These are phyloP conservation scores for Nicotiana tabacum DNA, from an alignment of 257 asterid species.

Conservation along the genomic window DNA sequence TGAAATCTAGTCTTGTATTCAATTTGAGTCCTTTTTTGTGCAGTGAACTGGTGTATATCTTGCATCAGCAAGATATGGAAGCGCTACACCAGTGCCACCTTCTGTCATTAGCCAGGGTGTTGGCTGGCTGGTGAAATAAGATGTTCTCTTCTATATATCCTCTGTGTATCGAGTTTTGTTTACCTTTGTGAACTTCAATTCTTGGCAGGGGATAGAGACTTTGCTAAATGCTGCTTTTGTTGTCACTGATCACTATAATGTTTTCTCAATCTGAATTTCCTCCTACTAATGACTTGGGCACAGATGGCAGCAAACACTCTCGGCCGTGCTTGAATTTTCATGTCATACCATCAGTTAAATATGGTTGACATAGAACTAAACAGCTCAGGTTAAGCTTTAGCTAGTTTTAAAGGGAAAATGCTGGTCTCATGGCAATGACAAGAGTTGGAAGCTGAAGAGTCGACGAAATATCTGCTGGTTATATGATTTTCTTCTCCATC, in stretches of 20 bases:
- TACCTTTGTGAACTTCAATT: neutral
- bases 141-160: neutral
- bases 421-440: slow-evolving; percentile 71
- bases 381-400: neutral
- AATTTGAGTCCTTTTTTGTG: neutral
- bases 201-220: slow-evolving; percentile 59
- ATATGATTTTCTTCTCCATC: slow-evolving; percentile 72
- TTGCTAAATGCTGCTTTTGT: slow-evolving; percentile 63
- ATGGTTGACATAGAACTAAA: neutral
- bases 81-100: slow-evolving; percentile 87
- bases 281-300: neutral
- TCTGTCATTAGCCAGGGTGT: slow-evolving; percentile 72
- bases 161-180: neutral
- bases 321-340: neutral
- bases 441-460: slow-evolving; percentile 79
- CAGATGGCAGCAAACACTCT: neutral
- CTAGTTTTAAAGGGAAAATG: slow-evolving; percentile 41
- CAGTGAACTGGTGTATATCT: slow-evolving; percentile 73
- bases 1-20: neutral
- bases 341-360: neutral
- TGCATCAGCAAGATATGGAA: slow-evolving; percentile 81
- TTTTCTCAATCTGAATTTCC: neutral
- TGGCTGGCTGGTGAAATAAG: slow-evolving; percentile 65
- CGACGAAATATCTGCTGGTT: slow-evolving; percentile 53
- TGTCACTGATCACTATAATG: slow-evolving; percentile 27